Evolutionary conservation across 495 filamentous ascomycete species (phyloP).

Genomic region (Aspergillus cavernicola): DNA sequence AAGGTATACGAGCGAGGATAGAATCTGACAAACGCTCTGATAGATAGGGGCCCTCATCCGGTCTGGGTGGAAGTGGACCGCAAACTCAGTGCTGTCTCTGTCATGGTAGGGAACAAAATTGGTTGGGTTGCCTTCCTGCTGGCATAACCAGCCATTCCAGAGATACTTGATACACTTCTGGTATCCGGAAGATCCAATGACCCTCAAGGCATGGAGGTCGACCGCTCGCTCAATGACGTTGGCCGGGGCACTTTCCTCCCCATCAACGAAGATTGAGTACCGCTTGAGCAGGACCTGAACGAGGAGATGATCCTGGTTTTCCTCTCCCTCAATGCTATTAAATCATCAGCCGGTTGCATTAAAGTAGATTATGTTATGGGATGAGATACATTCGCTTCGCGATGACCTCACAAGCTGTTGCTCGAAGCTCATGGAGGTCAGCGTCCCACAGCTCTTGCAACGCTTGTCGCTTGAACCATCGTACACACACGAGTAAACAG

Average conservation of each 20-base stretch:
- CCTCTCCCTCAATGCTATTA: conserved; percentile 72
- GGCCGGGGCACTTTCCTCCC: conserved; percentile 63
- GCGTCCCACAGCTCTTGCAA: conserved; percentile 85
- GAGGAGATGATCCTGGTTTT: conserved; percentile 71
- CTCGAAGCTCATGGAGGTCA: conserved; percentile 73
- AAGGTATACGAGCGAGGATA: conserved; percentile 79
- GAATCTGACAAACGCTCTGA: conserved; percentile 84
- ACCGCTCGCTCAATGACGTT: conserved; percentile 92
- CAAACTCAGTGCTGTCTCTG: conserved; percentile 68
- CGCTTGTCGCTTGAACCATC: conserved; percentile 87
- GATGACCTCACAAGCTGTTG: conserved; percentile 86
- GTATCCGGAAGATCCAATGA: conserved; percentile 91
- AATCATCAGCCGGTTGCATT: conserved; percentile 6
- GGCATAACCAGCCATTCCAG: conserved; percentile 94
- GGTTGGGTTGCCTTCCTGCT: conserved; percentile 83
- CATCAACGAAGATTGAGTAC: conserved; percentile 75
- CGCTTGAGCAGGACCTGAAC: conserved; percentile 84
- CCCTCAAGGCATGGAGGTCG: conserved; percentile 80
- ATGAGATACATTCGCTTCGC: conserved; percentile 75
- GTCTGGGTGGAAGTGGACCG: conserved; percentile 84
- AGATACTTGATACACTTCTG: conserved; percentile 90
- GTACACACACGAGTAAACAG: conserved; percentile 80
- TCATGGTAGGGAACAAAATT: conserved; percentile 80
- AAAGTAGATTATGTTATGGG: too few species aligned
- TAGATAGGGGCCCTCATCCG: conserved; percentile 89